Evolutionary conservation across 805 yeast genomes (phyloP), one percentile per base, ranked within the genome.

Genomic region (Candida succiphila): DNA sequence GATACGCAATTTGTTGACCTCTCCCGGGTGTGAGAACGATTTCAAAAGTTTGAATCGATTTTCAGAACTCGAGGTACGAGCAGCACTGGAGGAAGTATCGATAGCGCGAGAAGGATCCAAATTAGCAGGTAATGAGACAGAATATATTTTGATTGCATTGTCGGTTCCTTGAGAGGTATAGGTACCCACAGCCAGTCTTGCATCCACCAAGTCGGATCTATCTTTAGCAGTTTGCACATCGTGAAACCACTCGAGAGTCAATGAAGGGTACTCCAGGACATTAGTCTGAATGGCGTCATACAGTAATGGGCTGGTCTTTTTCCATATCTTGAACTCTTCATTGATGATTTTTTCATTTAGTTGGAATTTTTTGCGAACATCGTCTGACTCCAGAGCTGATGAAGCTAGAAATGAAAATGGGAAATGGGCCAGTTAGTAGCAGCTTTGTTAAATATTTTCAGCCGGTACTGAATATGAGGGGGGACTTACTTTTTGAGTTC

Each of bases 241-340:
- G 1, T 82, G 80, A 24, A 81, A 59, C 75, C 86, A 82, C 42
- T 78, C 73, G 14, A 81, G 68, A 0, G 87, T 64, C 38, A 83
- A 56, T 13, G 85, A 73, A 1, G 94, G 94, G 72, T 77, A 77
- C 33, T 74, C 69, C 18, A 77, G 59, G 7, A 80, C 75, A 31
- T 69, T 70, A 4, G 92, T 79, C 40, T 81, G 77, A 30, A 85
- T 62, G 40, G 79, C 69, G 44, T 78, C 83, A 54, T 85, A 85
- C 38, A 85, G 61, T 42, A 82, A 62, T 3, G 94, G 94, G 12
- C 82, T 78, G 2, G 89, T 72, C 48, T 84, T 83, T 52, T 84
- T 85, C 95, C 95, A 85, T 37, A 78, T 71, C 45, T 74, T 74
- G 63, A 69, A 81, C 57, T 82, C 92, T 54, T 82, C 94, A 46